Percentiles rank a stretch among this genome's conserved stretches.
Conservation (phyloP, 108 stramenopile genomes). For the Cyclostephanos invisitatus region DNA sequence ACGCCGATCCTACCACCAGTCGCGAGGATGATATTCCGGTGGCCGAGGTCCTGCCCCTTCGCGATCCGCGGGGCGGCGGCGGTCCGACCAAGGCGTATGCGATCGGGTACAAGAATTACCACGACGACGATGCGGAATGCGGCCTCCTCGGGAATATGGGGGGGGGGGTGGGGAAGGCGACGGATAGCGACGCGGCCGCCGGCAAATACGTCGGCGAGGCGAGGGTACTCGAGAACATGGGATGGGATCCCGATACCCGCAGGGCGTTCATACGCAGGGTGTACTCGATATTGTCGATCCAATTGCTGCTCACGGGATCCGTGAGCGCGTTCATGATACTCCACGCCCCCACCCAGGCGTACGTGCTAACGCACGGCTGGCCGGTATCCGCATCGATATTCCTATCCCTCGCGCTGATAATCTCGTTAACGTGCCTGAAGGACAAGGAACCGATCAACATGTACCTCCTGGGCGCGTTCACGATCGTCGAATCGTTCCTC, state of each 20-base stretch:
- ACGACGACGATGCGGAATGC: conserved; percentile 11
- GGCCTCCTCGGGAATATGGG: background rate
- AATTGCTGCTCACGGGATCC: conserved; percentile 27
- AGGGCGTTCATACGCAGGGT: conserved; percentile 50
- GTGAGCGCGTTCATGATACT: conserved; percentile 41
- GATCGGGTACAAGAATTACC: conserved; percentile 20
- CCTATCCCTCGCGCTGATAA: conserved; percentile 18
- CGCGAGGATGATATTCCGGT: conserved; percentile 23
- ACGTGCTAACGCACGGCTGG: conserved; percentile 44
- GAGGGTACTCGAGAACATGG: conserved; percentile 40
- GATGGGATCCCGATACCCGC: conserved; percentile 49
- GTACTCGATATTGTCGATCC: conserved; percentile 45
- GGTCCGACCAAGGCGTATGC: conserved; percentile 23
- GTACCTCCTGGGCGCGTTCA: conserved; percentile 37
- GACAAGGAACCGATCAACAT: conserved; percentile 48
- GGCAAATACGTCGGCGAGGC: conserved; percentile 21
- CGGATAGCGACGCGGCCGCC: conserved; percentile 1
- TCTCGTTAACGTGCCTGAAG: conserved; percentile 47
- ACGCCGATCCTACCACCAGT: conserved; percentile 2
- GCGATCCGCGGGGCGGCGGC: conserved; percentile 7
- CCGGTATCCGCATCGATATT: conserved; percentile 30
- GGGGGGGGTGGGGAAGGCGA: background rate
- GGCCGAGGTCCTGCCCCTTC: conserved; percentile 32
- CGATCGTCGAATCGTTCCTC: conserved; percentile 49
- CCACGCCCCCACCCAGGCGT: conserved; percentile 42